Base-by-base conservation (phyloP, 2,329 filamentous ascomycete genomes). In the Colletotrichum sp. region DNA sequence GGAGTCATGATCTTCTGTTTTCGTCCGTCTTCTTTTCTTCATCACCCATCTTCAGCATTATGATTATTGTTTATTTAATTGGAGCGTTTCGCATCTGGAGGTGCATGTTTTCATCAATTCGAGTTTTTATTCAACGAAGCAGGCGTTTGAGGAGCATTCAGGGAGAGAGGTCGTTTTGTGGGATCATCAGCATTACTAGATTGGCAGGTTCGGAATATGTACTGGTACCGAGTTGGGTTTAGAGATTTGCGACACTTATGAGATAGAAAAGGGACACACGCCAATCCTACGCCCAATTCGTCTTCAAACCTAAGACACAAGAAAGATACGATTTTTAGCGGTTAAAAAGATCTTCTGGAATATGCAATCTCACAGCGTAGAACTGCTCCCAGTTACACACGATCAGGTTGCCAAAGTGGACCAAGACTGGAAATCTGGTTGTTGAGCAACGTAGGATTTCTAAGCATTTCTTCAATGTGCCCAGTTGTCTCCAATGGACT, bases 371-470 rank as follows among this genome's bases (percentile, higher is more conserved):
- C 43, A 2, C n/a, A 5, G 8, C n/a, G n/a, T 51, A n/a, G 0
- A 13, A 8, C n/a, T 21, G 11, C 11, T n/a, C n/a, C 6, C n/a
- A 51, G 43, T 11, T 5, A n/a, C 43, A 6, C 43, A 21, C n/a
- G 43, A 51, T 8, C 43, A 21, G 43, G 43, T 21, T 51, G n/a
- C n/a, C 43, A 7, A 18, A 61, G 31, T 61, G 57, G 57, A 34
- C 29, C 57, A 16, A 27, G 3, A 11, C 12, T 34, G 18, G 31
- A 33, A 31, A 34, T n/a, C 5, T 24, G n/a, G 18, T 36, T 21
- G 38, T 27, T 47, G n/a, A 58, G 47, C 54, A 36, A 47, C 18
- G 24, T 24, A 21, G 36, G n/a, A 70, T 73, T 73, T 73, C 71
- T 73, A 73, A 73, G 71, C 71, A 70, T 36, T n/a, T 29, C 51